Evolutionary conservation across 1,284 basidiomycete genomes (phyloP), one percentile per base, ranked within the genome.

Genomic region (Singerocomus inundabilis): DNA sequence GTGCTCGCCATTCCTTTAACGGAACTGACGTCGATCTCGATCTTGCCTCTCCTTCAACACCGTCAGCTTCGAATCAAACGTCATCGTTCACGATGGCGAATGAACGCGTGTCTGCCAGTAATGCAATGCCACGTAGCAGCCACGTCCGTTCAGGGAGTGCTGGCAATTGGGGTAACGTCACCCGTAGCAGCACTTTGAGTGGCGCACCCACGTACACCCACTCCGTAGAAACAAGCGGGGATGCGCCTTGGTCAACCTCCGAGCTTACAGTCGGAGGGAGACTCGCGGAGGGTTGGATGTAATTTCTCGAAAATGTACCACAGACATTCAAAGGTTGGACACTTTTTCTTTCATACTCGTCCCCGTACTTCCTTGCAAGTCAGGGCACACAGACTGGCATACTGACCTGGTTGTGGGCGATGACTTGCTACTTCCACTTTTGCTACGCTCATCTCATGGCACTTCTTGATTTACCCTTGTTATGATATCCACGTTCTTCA

Each of bases 131-230:
- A 21, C 79, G 84, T 48, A 72, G 72, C 29, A 85, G 86, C 65
- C 86, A 90, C 61, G 79, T 81, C 51, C 82, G 86, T 53, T 80
- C 85, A 33, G 86, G 87, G 44, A 89, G 86, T 65, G 82, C 84
- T 28, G 85, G 86, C 30, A 89, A 88, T 63, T 89, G 87, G 87
- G 82, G 74, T 38, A 78, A 70, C 58, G 73, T 85, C 56, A 66
- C 80, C 18, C 78, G 82, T 42, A 75, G 70, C 60, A 78, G 69
- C 60, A 76, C 78, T 61, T 73, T 81, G 51, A 67, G 77, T 37
- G 58, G 70, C 39, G 67, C 70, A 28, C 70, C 76, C 24, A 74
- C 82, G 13, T 85, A 80, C 57, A 74, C 80, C 15, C 76, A 80
- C 50, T 76, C 79, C 31, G 72, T 81, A 9, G 64, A 69, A 78